Percentiles rank a stretch among this genome's conserved stretches.
phyloP scores from a whole-genome alignment of 2,329 filamentous ascomycete genomes.

The Arthrinium phaeospermum region DNA sequence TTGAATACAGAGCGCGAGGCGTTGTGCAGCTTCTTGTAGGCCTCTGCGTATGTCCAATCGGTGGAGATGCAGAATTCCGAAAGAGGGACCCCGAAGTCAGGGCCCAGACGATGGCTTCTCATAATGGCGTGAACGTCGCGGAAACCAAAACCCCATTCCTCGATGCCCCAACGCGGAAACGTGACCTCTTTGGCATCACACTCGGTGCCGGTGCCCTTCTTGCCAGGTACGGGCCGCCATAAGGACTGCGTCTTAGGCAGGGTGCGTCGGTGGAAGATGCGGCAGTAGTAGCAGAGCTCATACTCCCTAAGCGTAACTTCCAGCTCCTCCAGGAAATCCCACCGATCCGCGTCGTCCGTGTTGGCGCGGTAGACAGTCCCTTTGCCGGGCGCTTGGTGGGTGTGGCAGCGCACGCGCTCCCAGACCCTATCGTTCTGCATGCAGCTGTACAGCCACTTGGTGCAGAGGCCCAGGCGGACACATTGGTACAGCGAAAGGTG shows the following conservation, averaged over 20 bases:
- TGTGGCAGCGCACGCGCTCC: background rate
- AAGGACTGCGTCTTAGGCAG: constrained; percentile 8
- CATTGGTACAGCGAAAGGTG: constrained; percentile 22
- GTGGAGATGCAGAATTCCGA: constrained; percentile 23
- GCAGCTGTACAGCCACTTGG: constrained; percentile 13
- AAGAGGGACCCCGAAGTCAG: constrained; percentile 20
- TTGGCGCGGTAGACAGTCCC: constrained; percentile 16
- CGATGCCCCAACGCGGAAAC: constrained; percentile 21
- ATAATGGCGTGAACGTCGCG: constrained; percentile 24
- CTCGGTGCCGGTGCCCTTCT: background rate
- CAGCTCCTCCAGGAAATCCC: constrained; percentile 22
- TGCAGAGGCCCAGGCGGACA: constrained; percentile 22
- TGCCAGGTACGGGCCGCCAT: constrained; percentile 10
- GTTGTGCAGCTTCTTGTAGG: constrained; percentile 24
- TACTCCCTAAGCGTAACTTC: constrained; percentile 18
- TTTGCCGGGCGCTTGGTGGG: background rate
- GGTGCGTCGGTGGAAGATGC: constrained; percentile 24
- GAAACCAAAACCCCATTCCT: constrained; percentile 25
- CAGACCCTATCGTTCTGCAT: constrained; percentile 10
- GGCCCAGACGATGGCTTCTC: constrained; percentile 5
- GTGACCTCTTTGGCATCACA: constrained; percentile 24
- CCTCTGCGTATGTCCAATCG: constrained; percentile 23
- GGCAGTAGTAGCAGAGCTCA: constrained; percentile 26
- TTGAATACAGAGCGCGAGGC: constrained; percentile 22
- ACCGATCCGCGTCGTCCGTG: constrained; percentile 18